A percentile compares a stretch with the other conserved stretches of the same genome.
Evolutionary conservation across 345 rosid genomes (phyloP).

Genomic region (Euphorbia lathyris): DNA sequence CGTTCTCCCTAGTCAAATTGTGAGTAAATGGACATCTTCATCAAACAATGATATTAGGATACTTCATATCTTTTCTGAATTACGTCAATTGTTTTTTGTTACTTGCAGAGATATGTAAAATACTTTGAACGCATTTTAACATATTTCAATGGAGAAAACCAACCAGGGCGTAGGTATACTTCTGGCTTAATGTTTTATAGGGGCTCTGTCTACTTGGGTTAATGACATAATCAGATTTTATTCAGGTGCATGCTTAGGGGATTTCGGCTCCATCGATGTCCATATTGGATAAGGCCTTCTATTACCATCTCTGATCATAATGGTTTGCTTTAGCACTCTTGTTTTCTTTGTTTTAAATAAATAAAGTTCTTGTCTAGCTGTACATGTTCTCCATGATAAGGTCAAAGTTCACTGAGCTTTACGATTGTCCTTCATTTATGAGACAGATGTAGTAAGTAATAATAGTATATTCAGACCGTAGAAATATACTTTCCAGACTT

Average conservation of each 20-base stretch:
- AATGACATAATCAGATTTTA: slow-evolving; percentile 6
- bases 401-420: not conserved
- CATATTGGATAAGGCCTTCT: slow-evolving; percentile 84
- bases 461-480: not conserved
- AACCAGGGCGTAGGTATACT: slow-evolving; percentile 68
- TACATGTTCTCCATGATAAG: not conserved
- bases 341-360: too few relatives aligned
- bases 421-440: not conserved
- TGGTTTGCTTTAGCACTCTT: slow-evolving; percentile 37
- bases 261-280: slow-evolving; percentile 83
- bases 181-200: slow-evolving; percentile 18
- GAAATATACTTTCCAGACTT: not conserved
- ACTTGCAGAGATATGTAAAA: slow-evolving; percentile 72
- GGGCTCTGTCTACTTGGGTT: not conserved
- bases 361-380: not conserved
- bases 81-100: slow-evolving; percentile 2
- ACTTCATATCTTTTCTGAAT: not conserved
- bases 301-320: slow-evolving; percentile 73
- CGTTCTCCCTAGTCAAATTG: slow-evolving; percentile 89
- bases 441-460: not conserved
- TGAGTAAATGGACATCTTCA: slow-evolving; percentile 35
- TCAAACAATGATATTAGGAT: slow-evolving; percentile 1
- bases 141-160: slow-evolving; percentile 78
- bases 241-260: slow-evolving; percentile 88
- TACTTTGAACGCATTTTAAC: slow-evolving; percentile 68